Evolutionary conservation across 352 stramenopile species (phyloP), one percentile per base, ranked within the genome.

Genomic region (Globisporangium alternatum): DNA sequence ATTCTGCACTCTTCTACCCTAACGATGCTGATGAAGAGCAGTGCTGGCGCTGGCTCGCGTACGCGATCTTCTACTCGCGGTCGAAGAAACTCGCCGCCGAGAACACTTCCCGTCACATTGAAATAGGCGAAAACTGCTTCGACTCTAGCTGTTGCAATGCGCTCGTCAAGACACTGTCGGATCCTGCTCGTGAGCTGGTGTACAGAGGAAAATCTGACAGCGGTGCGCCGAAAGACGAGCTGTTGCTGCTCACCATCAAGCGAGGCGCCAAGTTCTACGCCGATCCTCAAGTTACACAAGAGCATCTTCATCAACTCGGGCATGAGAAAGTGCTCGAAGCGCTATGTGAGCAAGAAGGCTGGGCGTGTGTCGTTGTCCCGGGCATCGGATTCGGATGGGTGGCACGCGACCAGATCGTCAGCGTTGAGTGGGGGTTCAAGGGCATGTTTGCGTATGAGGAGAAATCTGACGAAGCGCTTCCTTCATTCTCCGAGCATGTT

Each of bases 111-210:
- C 12, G 6, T 12, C 39, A 35, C 5, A 51, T 60, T 5, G 22
- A 33, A 3, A 25, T 60, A 3, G 55, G 31, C 30, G 54, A 39
- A 0, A 31, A 13, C 3, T 21, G 6, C 8, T 19, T 51, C n/a
- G 49, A 48, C 4, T 5, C 19, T 7, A 3, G 3, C 30, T 28
- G 10, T n/a, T 31, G 31, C 15, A n/a, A 5, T 8, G 58, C 47
- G 33, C 37, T 57, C 12, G 9, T 12, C 8, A n/a, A 35, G 2
- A 43, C 51, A 28, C 51, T 56, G 1, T 28, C 39, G 35, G 45
- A 51, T 56, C 58, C 58, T 41, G 58, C 31, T n/a, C 45, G 17
- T 15, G 58, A 41, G 22, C 58, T 64, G 12, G 31, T 64, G 58
- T 45, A 57, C 25, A 41, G 44, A 44, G 51, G 51, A n/a, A 5